Evolutionary conservation across 257 asterid genomes (phyloP), one percentile per base, ranked within the genome.

Genomic region (Plantago ovata): DNA sequence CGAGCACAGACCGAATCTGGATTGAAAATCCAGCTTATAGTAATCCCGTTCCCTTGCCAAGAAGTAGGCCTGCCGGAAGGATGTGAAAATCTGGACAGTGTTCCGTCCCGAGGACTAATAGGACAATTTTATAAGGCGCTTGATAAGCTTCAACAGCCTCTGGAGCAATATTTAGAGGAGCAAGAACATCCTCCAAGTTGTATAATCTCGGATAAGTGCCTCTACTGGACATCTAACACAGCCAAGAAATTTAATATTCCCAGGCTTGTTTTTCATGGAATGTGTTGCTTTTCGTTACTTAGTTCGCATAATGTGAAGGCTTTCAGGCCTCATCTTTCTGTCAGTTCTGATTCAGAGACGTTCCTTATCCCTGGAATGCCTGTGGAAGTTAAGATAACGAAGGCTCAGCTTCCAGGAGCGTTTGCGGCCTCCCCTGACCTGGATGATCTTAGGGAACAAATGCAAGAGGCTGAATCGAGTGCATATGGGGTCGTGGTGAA

Each of bases 41-140:
- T 75, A 53, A 60, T 87, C 66, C 89, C 81, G 6, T 87, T 87
- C 58, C 93, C 96, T 41, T 58, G 79, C 38, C 57, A 54, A 8
- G 77, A 87, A 63, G 79, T 72, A 0, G 94, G 96, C 1, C 67
- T 87, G 0, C 96, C 96, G 0, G 10, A 33, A 1, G 89, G 89
- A 13, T 87, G 96, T 36, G 92, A 87, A 45, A 87, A 82, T 61
- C 83, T 87, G 11, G 95, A 87, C 76, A 74, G 77, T 60, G 84
- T 87, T 22, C 89, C 94, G 2, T 82, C 92, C 0, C 68, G 77
- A 23, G 61, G 69, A 67, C 92, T 84, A 36, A 64, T 82, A 2
- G 56, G 80, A 9, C 75, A 66, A 1, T 87, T 87, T 54, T 87
- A 67, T 58, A 6, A 14, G 14, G 92, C 89, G 0, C 79, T 84